Conservation (phyloP, 2,329 filamentous ascomycete species). For the Fusarium robinianum region DNA sequence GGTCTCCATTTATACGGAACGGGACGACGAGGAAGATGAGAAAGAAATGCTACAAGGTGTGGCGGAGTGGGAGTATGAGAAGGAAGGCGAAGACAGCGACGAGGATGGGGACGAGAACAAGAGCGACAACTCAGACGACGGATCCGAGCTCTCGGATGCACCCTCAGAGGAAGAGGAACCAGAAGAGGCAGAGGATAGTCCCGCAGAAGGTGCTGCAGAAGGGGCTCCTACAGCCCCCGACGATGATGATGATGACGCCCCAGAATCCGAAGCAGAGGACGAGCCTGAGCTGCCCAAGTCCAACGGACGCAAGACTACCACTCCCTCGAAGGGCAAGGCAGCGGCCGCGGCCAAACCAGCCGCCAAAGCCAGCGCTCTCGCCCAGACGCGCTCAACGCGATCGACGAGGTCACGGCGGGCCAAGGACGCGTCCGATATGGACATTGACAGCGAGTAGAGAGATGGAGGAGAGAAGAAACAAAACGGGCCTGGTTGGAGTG, state of each 20-base stretch:
- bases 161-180: constrained; percentile 21
- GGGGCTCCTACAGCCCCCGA: constrained; percentile 8
- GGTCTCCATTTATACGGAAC: constrained; percentile 58
- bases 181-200: constrained; percentile 13
- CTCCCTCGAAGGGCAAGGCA: constrained; percentile 30
- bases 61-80: constrained; percentile 60
- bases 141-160: constrained; percentile 32
- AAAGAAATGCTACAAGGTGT: constrained; percentile 66
- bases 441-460: constrained; percentile 41
- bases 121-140: constrained; percentile 14
- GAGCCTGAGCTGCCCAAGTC: constrained; percentile 30
- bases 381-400: constrained; percentile 31
- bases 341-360: constrained; percentile 27
- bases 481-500: not conserved
- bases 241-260: constrained; percentile 20
- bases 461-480: not conserved
- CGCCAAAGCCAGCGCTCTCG: constrained; percentile 34
- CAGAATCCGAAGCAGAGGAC: constrained; percentile 25
- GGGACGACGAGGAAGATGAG: constrained; percentile 62
- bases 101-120: constrained; percentile 27
- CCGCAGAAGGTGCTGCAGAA: constrained; percentile 17
- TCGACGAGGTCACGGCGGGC: constrained; percentile 36
- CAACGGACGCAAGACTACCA: constrained; percentile 32
- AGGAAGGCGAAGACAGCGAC: constrained; percentile 23
- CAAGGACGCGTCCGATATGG: constrained; percentile 42